Conservation (phyloP, 352 stramenopile genomes). For the Globisporangium rhizosaccharum region DNA sequence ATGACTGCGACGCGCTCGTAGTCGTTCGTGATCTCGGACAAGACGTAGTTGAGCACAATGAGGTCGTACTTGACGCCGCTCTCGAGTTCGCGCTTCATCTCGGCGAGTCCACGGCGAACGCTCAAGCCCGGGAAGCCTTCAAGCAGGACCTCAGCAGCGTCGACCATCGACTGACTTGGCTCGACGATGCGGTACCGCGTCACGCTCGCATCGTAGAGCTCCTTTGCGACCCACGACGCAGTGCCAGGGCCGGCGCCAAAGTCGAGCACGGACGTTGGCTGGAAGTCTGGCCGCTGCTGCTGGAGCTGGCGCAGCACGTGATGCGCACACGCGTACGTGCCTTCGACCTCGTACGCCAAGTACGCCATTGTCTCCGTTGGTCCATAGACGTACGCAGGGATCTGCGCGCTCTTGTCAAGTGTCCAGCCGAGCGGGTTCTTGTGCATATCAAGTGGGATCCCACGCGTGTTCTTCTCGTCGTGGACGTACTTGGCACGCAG, state of each 20-base stretch:
- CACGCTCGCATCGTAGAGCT: conserved; percentile 60
- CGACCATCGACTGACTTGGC: conserved; percentile 83
- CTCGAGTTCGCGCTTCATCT: conserved; percentile 75
- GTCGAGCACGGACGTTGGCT: conserved; percentile 64
- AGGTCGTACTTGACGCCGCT: conserved; percentile 72
- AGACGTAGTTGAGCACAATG: conserved; percentile 66
- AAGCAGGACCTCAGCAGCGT: conserved; percentile 65
- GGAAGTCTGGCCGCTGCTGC: conserved; percentile 44
- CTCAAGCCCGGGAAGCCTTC: conserved; percentile 73
- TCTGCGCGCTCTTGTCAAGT: conserved; percentile 58
- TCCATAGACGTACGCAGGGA: conserved; percentile 62
- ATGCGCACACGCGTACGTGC: conserved; percentile 59
- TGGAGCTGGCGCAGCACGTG: conserved; percentile 67
- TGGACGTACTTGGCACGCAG: conserved; percentile 52
- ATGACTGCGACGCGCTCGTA: conserved; percentile 74
- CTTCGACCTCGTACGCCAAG: conserved; percentile 70
- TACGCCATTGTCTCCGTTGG: conserved; percentile 70
- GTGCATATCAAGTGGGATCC: conserved; percentile 72
- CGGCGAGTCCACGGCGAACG: conserved; percentile 57
- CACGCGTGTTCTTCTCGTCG: conserved; percentile 37
- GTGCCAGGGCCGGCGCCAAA: conserved; percentile 74
- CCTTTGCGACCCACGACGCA: conserved; percentile 68
- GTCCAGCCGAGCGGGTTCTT: conserved; percentile 76
- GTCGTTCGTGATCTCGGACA: conserved; percentile 81
- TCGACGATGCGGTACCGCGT: conserved; percentile 71